Base-by-base conservation (phyloP, 2,329 filamentous ascomycete genomes). In the Tolypocladium paradoxum region DNA sequence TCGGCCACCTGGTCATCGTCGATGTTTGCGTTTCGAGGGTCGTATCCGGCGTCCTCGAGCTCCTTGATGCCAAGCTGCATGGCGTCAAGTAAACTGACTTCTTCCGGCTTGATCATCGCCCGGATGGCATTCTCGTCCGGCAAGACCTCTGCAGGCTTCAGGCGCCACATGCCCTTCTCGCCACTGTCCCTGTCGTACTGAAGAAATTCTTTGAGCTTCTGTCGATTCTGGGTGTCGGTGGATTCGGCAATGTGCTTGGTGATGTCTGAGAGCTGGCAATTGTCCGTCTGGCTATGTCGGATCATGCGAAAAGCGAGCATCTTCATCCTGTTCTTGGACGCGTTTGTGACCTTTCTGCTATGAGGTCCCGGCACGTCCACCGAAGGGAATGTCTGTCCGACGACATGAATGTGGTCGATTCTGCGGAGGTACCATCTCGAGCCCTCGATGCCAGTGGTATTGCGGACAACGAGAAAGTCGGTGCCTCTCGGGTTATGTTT, bases 121-220 rank as follows among this genome's bases (percentile, higher is more conserved):
- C 92, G 85, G 56, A 97, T 85, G 2, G 82, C 82, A 27, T 87
- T 81, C 64, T 92, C 87, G 55, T 95, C 90, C 14, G 91, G 88
- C 24, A 93, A 76, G 0, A 81, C 75, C 60, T 96, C 88, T 24
- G 82, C 82, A 9, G 82, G 75, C 50, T 81, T 82, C 57, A 95
- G 79, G 31, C 85, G 83, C 93, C 93, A 99, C 59, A 78, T 74
- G 34, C 89, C 88, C 63, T 91, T 91, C 51, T 85, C 81, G 8
- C 63, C 63, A 43, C 68, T 71, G 20, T 90, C 87, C 64, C 95
- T 91, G 63, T 93, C 87, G 65, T 96, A 97, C 49, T 84, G 79
- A 60, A 99, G 84, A 67, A 99, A 97, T 62, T 99, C 93, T 64
- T 96, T 93, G 72, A 99, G 85, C 70, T 97, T 96, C 64, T 95